Base-by-base conservation (phyloP, 495 filamentous ascomycete genomes). In the Annulohypoxylon nitens region DNA sequence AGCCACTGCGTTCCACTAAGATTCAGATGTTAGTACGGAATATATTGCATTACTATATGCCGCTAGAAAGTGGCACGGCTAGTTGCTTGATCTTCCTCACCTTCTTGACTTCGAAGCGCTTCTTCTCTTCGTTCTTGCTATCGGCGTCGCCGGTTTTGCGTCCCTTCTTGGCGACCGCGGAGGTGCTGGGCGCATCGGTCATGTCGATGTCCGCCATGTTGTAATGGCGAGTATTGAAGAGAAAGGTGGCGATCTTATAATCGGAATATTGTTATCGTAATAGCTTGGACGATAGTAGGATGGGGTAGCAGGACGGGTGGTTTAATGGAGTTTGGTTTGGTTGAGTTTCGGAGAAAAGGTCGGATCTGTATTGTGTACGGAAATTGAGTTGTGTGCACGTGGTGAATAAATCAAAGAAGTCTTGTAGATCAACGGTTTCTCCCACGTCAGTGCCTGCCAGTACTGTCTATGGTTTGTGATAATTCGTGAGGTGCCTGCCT, bases 91-190 rank as follows among this genome's bases (percentile, higher is more conserved):
- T 12, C 53, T 23, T 20, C 76, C 77, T 60, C 83, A 97, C 95
- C 91, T 99, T 99, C 85, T 98, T 98, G 60, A 99, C 97, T 79
- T 99, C 96, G 77, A 99, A 98, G 37, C 92, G 89, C 82, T 97
- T 96, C 88, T 97, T 98, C 47, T 87, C 91, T 61, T 94, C 92
- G 20, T 78, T 80, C 64, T 87, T 87, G 45, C 81, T 90, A 59
- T 88, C 85, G n/a, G 80, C 78, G 61, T 87, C 89, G 50, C 73
- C 81, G 33, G 79, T 81, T 61, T 86, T 88, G 61, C 77, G 77
- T 30, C 70, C 72, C 79, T 92, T 93, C 76, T 87, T 86, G 48
- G 89, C 88, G 48, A 80, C 81, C 9, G 78, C 73, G 37, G 72
- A 64, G 36, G 84, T 80, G 26, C 86, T 82, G n/a, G 90, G 86